A percentile compares a stretch with the other conserved stretches of the same genome.
These are phyloP conservation scores for Plantago coronopus DNA, from an alignment of 305 asterid species.

Conservation along the genomic window DNA sequence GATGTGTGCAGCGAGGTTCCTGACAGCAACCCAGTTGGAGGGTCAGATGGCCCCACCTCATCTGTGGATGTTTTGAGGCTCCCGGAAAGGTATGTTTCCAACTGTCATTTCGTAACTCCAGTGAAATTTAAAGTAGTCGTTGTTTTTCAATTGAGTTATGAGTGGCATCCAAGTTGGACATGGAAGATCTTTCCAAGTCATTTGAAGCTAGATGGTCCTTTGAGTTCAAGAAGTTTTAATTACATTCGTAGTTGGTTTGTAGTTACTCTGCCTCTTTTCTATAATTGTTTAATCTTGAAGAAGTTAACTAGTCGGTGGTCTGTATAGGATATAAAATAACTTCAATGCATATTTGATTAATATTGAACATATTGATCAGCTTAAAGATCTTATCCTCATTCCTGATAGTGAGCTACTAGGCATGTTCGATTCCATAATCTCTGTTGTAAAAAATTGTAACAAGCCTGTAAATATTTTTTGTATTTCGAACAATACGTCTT, in stretches of 20 bases:
- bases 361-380: too few relatives aligned
- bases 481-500: conserved; percentile 13
- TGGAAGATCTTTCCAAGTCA: not conserved
- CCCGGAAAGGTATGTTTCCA: conserved; percentile 48
- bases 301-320: too few relatives aligned
- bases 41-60: conserved; percentile 40
- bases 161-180: conserved; percentile 6
- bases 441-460: not conserved
- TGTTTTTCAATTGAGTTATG: not conserved
- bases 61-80: conserved; percentile 38
- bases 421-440: not conserved
- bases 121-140: too few relatives aligned
- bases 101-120: not conserved
- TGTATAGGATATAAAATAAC: too few relatives aligned
- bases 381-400: too few relatives aligned
- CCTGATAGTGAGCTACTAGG: too few relatives aligned
- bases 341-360: too few relatives aligned
- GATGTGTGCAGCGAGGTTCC: conserved; percentile 47
- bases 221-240: too few relatives aligned
- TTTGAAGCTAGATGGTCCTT: too few relatives aligned
- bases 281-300: too few relatives aligned
- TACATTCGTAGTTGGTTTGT: too few relatives aligned
- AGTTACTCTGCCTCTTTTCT: too few relatives aligned
- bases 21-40: conserved; percentile 42
- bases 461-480: conserved; percentile 4